phyloP scores from a whole-genome alignment of 768 basidiomycete species.

The Cystobasidium onofrii region DNA sequence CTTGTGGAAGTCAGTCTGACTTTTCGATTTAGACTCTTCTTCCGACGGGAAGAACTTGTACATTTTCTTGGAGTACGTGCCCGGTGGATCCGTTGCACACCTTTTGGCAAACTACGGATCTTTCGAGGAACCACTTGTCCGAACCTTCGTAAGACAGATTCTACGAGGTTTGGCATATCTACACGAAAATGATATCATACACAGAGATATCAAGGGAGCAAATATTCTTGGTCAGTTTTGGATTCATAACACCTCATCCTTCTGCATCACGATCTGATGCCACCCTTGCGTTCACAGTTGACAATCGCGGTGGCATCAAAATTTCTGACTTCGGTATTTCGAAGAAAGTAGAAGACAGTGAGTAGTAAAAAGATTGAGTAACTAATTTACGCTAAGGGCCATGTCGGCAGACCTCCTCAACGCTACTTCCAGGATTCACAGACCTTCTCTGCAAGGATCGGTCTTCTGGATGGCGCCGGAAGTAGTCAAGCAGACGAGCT shows the following conservation, averaged over 20 bases:
- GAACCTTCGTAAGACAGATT: slow-evolving; percentile 86
- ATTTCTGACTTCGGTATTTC: slow-evolving; percentile 98
- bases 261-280: not conserved
- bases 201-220: slow-evolving; percentile 97
- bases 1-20: slow-evolving; percentile 2
- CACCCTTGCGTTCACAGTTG: slow-evolving; percentile 68
- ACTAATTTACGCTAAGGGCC: not conserved
- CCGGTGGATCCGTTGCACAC: slow-evolving; percentile 87
- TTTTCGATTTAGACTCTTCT: slow-evolving; percentile 64
- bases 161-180: slow-evolving; percentile 84
- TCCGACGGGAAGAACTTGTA: slow-evolving; percentile 71
- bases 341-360: slow-evolving; percentile 93
- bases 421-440: slow-evolving; percentile 57
- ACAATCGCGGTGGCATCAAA: slow-evolving; percentile 84
- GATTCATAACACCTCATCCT: not conserved
- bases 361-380: slow-evolving; percentile 44
- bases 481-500: slow-evolving; percentile 93
- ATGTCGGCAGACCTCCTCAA: slow-evolving; percentile 46
- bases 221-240: slow-evolving; percentile 62
- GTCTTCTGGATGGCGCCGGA: slow-evolving; percentile 99
- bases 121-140: slow-evolving; percentile 83
- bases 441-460: slow-evolving; percentile 90
- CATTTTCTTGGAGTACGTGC: slow-evolving; percentile 98
- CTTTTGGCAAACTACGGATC: slow-evolving; percentile 75
- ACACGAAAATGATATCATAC: slow-evolving; percentile 83